These are phyloP conservation scores for Dactylellina sp. DNA, from an alignment of 2,329 filamentous ascomycete genomes.

Conservation along the genomic window DNA sequence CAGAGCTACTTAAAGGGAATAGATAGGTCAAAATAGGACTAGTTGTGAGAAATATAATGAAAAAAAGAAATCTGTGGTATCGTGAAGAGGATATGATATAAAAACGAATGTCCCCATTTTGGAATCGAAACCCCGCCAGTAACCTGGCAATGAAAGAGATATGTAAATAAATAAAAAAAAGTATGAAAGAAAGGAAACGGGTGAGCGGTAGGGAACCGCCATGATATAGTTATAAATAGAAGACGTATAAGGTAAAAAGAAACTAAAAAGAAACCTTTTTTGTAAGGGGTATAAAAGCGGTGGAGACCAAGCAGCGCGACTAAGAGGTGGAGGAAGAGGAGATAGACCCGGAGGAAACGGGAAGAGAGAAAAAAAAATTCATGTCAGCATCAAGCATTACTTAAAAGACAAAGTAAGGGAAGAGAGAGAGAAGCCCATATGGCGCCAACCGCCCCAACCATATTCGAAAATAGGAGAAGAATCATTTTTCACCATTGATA, in stretches of 20 bases:
- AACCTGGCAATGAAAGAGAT: slow-evolving; percentile 15
- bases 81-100: slow-evolving; percentile 19
- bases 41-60: slow-evolving; percentile 18
- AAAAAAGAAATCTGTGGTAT: slow-evolving; percentile 40
- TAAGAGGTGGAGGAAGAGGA: slow-evolving; percentile 26
- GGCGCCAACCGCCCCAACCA: slow-evolving; percentile 8
- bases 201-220: neutral
- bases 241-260: slow-evolving; percentile 10
- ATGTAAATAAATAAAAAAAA: neutral
- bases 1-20: too few relatives aligned
- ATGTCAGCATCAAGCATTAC: slow-evolving; percentile 57
- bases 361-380: slow-evolving; percentile 30
- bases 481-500: slow-evolving; percentile 56
- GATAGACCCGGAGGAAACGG: slow-evolving; percentile 24
- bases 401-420: slow-evolving; percentile 13
- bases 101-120: slow-evolving; percentile 52
- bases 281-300: slow-evolving; percentile 18
- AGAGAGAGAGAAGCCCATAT: slow-evolving; percentile 17
- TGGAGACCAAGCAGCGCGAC: slow-evolving; percentile 48
- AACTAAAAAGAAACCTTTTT: slow-evolving; percentile 2
- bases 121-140: slow-evolving; percentile 18
- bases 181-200: neutral
- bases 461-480: slow-evolving; percentile 2
- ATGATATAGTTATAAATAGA: slow-evolving; percentile 11
- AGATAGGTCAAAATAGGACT: slow-evolving; percentile 32